Evolutionary conservation across 148 eudicot species (phyloP).

Genomic region (Euryodendron excelsum): DNA sequence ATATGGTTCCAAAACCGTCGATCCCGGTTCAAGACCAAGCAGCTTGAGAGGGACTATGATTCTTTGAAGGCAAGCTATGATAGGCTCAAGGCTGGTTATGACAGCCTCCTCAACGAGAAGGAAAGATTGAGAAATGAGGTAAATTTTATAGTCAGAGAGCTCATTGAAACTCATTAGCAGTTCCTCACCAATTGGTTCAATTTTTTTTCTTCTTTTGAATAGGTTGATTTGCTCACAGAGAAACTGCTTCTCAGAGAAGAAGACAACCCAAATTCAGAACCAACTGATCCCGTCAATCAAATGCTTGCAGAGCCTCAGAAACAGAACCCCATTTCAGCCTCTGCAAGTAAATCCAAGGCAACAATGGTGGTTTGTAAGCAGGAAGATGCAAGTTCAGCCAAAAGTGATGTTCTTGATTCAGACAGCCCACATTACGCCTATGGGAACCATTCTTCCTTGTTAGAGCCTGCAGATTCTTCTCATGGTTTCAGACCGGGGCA

Average conservation of each 20-base stretch:
- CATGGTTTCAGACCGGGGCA: conserved; percentile 24
- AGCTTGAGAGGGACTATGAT: conserved; percentile 62
- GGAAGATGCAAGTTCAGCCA: conserved; percentile 55
- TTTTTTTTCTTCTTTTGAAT: not conserved
- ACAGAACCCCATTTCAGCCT: not conserved
- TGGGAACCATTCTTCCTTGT: conserved; percentile 18
- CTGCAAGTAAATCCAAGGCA: not conserved
- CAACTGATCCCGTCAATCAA: not conserved
- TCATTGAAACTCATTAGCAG: too few relatives aligned
- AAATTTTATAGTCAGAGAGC: not conserved
- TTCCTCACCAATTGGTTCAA: not conserved
- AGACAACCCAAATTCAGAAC: conserved; percentile 10
- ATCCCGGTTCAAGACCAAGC: conserved; percentile 68
- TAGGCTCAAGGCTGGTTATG: conserved; percentile 42
- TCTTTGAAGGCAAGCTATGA: conserved; percentile 48
- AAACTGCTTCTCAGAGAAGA: conserved; percentile 30
- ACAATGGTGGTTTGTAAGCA: conserved; percentile 29
- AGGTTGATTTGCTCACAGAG: conserved; percentile 41
- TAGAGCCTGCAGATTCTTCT: conserved; percentile 32
- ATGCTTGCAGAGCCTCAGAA: conserved; percentile 5
- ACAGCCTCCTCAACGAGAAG: conserved; percentile 41
- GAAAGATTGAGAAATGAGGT: conserved; percentile 53
- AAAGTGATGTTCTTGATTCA: conserved; percentile 64
- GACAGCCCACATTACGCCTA: conserved; percentile 51
- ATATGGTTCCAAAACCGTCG: conserved; percentile 82